Percentiles rank a stretch among this genome's conserved stretches.
Evolutionary conservation across 169 alveolate species (phyloP).

Genomic region (Cryptosporidium parvum): DNA sequence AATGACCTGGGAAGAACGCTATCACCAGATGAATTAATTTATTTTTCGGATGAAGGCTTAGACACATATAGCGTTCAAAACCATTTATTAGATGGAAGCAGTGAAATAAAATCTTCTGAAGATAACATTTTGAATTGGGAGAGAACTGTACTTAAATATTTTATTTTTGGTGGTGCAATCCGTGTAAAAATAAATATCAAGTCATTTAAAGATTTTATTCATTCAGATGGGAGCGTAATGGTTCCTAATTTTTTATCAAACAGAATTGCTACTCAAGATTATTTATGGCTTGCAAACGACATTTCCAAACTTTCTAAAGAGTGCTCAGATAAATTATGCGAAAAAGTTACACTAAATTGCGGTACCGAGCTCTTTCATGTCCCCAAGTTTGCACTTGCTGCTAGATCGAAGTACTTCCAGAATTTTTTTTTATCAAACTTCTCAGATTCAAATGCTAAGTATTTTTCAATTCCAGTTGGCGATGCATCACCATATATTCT

Average conservation of each 20-base stretch:
- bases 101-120: background rate
- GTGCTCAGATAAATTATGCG: slow-evolving; percentile 8
- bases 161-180: slow-evolving; percentile 29
- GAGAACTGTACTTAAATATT: slow-evolving; percentile 34
- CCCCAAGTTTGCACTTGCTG: slow-evolving; percentile 68
- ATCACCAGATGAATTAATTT: slow-evolving; percentile 2
- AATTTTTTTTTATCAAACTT: slow-evolving; percentile 42
- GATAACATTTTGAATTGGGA: slow-evolving; percentile 31
- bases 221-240: slow-evolving; percentile 34
- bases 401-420: slow-evolving; percentile 46
- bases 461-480: slow-evolving; percentile 16
- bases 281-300: slow-evolving; percentile 63
- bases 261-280: slow-evolving; percentile 14
- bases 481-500: slow-evolving; percentile 52
- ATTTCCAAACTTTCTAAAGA: slow-evolving; percentile 32
- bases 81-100: background rate
- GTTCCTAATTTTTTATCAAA: background rate
- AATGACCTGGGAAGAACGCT: background rate
- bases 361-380: slow-evolving; percentile 38
- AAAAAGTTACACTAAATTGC: slow-evolving; percentile 55
- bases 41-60: slow-evolving; percentile 15
- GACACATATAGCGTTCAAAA: background rate
- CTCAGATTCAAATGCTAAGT: slow-evolving; percentile 4
- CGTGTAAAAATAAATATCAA: slow-evolving; percentile 25
- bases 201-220: slow-evolving; percentile 15